Base-by-base conservation (phyloP, 768 basidiomycete genomes). In the Clavaria fumosa region DNA sequence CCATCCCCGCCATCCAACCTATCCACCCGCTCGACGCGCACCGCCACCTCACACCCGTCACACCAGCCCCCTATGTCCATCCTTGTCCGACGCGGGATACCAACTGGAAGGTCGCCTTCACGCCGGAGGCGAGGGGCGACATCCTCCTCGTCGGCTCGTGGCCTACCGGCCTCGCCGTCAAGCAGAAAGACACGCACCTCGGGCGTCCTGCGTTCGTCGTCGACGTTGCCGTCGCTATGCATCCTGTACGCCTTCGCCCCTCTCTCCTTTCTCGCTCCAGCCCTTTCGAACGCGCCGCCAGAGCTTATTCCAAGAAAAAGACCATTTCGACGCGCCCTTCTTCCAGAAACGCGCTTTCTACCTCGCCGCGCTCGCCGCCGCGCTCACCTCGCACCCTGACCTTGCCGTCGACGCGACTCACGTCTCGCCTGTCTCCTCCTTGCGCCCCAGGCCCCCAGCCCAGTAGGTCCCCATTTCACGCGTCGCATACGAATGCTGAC, bases 331-430 rank as follows among this genome's bases (percentile, higher is more conserved):
- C 51, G 71, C 76, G 5, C 73, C 93, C 7, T 89, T 81, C 54
- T 91, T 93, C 53, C 81, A 91, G 52, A 97, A 97, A 52, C 68
- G 85, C 26, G 78, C 86, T 0, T 89, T 81, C 52, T 99, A 86
- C 56, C 69, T 96, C 14, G 80, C 89, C 5, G 71, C 70, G 3
- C 60, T 97, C 31, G 82, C 84, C 2, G 63, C 69, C 5, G 69
- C 72, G 1, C 58, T 58, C 30, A 54, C 58, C 23, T 55, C 64
- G 9, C 62, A 66, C 43, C 58, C 50, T 35, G 56, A 56, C 6
- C 53, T 75, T 11, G 62, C 65, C 10, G 69, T 82, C 3, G 72
- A 82, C n/a, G 56, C 70, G 76, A 89, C 49, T 66, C 75, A 6
- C 70, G 86, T 2, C 57, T 71, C 19, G 76, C 78, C 0, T 70